Conservation (phyloP, 495 filamentous ascomycete species). For the Entonaema liquescens region DNA sequence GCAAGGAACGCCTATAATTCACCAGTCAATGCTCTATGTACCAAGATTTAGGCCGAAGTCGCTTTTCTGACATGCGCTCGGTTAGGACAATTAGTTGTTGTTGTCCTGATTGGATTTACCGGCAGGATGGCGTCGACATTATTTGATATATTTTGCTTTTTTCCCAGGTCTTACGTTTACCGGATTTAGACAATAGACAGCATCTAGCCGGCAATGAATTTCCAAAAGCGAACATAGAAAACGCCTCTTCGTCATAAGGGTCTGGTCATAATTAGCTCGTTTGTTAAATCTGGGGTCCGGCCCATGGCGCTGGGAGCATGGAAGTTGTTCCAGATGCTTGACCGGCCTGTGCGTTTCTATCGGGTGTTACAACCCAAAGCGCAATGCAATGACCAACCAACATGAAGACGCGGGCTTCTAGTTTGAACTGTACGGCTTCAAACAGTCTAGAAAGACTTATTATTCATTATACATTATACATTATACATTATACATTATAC, state of each 20-base stretch:
- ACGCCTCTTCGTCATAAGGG: slow-evolving; percentile 27
- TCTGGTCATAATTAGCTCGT: slow-evolving; percentile 40
- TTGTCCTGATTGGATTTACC: slow-evolving; percentile 3
- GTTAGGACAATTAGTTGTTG: slow-evolving; percentile 8
- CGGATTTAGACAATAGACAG: slow-evolving; percentile 20
- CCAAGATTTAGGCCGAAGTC: not conserved
- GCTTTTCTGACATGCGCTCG: slow-evolving; percentile 12
- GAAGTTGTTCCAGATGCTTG: slow-evolving; percentile 30
- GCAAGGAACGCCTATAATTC: slow-evolving; percentile 8
- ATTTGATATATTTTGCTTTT: slow-evolving; percentile 4
- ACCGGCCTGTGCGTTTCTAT: slow-evolving; percentile 39
- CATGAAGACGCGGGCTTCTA: not conserved
- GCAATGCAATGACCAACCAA: not conserved
- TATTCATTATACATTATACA: no score
- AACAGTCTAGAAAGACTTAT: not conserved
- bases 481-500: no score
- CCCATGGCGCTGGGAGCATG: slow-evolving; percentile 38
- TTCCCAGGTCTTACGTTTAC: slow-evolving; percentile 4
- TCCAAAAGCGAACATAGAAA: slow-evolving; percentile 9
- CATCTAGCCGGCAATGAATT: not conserved
- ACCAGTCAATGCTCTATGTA: slow-evolving; percentile 10
- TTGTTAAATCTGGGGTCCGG: slow-evolving; percentile 42
- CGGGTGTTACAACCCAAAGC: not conserved
- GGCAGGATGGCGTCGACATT: slow-evolving; percentile 7
- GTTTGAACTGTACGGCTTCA: not conserved